These are phyloP conservation scores for Brassica balearica DNA, from an alignment of 441 rosid species.

Conservation along the genomic window DNA sequence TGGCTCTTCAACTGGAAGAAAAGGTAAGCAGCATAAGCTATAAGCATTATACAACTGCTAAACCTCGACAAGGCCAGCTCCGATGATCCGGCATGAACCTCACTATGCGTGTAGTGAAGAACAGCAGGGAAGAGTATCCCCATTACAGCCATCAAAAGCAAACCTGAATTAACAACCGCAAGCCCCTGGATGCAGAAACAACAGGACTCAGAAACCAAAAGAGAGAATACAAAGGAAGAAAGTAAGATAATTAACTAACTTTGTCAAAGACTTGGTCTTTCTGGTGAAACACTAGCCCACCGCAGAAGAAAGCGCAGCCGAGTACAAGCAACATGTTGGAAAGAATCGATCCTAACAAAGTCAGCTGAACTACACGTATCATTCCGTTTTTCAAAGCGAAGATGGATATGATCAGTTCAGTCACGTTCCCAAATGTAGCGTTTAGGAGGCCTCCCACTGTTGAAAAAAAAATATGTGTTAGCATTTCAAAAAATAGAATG, in stretches of 20 bases:
- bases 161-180: conserved; percentile 78
- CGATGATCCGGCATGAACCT: conserved; percentile 81
- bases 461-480: not conserved
- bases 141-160: conserved; percentile 95
- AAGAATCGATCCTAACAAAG: conserved; percentile 85
- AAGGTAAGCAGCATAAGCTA: conserved; percentile 82
- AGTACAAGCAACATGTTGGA: conserved; percentile 94
- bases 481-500: not conserved
- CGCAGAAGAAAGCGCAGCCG: conserved; percentile 91
- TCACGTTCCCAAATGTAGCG: conserved; percentile 95
- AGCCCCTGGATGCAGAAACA: conserved; percentile 54
- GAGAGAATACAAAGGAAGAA: not conserved
- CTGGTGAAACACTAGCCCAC: conserved; percentile 69
- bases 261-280: conserved; percentile 82
- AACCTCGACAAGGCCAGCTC: conserved; percentile 92
- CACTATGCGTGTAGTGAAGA: conserved; percentile 82
- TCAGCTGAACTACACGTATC: conserved; percentile 90
- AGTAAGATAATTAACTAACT: conserved; percentile 35
- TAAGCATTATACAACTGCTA: conserved; percentile 91
- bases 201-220: not conserved
- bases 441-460: conserved; percentile 93
- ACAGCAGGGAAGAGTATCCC: conserved; percentile 91
- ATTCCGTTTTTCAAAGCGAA: conserved; percentile 79
- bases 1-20: conserved; percentile 77
- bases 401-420: conserved; percentile 86